Percentiles rank a stretch among this genome's conserved stretches.
Evolutionary conservation across 192 early-diverging fungal genomes (phyloP).

Genomic region (Pilaira anomala): DNA sequence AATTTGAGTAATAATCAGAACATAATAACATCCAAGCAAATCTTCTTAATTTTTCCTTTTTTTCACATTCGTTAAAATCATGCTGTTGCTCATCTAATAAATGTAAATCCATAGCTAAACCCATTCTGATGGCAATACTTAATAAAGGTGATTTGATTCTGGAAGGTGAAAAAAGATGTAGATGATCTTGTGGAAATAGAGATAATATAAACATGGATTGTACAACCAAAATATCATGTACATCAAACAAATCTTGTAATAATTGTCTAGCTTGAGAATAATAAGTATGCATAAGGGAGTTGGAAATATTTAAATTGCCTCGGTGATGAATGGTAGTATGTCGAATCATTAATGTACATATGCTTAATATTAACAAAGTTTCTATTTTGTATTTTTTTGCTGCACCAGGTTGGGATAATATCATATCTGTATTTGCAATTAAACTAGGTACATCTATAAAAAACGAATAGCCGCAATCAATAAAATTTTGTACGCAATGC

Average conservation of each 20-base stretch:
- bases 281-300: constrained; percentile 19
- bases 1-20: constrained; percentile 27
- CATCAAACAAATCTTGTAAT: constrained; percentile 34
- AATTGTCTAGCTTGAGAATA: constrained; percentile 17
- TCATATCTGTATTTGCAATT: neutral
- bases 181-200: constrained; percentile 18
- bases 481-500: constrained; percentile 29
- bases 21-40: constrained; percentile 31
- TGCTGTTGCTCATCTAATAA: constrained; percentile 10
- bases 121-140: constrained; percentile 13
- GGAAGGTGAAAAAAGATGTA: constrained; percentile 7
- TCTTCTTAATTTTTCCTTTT: constrained; percentile 23
- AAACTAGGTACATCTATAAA: constrained; percentile 19
- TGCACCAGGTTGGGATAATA: constrained; percentile 1
- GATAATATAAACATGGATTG: constrained; percentile 31
- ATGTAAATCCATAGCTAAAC: constrained; percentile 19
- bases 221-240: constrained; percentile 19
- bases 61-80: neutral
- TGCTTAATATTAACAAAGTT: constrained; percentile 20
- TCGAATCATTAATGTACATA: constrained; percentile 27
- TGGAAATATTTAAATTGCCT: neutral
- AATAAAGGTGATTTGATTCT: constrained; percentile 8
- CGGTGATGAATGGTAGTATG: constrained; percentile 24
- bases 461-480: constrained; percentile 22
- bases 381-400: constrained; percentile 15